These are phyloP conservation scores for Gaertneriomyces sp. DNA, from an alignment of 192 early-diverging fungal species.

Conservation along the genomic window DNA sequence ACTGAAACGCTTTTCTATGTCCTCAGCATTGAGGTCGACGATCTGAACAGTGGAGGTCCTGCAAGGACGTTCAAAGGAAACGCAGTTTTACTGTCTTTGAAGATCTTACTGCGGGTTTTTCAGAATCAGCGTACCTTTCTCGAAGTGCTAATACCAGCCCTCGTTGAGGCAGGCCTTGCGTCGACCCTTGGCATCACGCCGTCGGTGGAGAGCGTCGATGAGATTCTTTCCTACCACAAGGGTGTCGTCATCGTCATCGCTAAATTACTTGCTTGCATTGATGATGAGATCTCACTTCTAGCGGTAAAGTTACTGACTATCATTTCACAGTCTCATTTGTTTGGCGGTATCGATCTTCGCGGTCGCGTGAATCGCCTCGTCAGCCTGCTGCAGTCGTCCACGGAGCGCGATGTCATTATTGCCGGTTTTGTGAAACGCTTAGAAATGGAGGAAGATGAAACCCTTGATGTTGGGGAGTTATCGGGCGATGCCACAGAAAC, in stretches of 20 bases:
- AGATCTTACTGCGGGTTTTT: conserved; percentile 47
- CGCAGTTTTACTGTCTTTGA: conserved; percentile 36
- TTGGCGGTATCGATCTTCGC: conserved; percentile 49
- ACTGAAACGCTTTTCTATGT: conserved; percentile 68
- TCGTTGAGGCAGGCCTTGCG: conserved; percentile 41
- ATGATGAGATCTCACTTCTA: conserved; percentile 71
- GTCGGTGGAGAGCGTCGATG: conserved; percentile 70
- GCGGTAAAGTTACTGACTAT: conserved; percentile 66
- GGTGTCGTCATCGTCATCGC: conserved; percentile 71
- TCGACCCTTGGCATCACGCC: conserved; percentile 41
- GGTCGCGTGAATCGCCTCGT: conserved; percentile 68
- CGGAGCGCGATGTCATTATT: conserved; percentile 66
- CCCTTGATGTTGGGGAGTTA: too few relatives aligned
- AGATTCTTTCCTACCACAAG: conserved; percentile 69
- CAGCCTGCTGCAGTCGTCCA: conserved; percentile 59
- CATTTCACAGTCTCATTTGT: conserved; percentile 69
- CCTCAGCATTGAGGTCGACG: conserved; percentile 57
- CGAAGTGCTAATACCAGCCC: conserved; percentile 56
- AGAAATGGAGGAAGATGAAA: conserved; percentile 58
- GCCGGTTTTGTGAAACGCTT: conserved; percentile 75
- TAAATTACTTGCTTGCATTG: conserved; percentile 56
- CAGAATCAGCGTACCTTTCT: conserved; percentile 74
- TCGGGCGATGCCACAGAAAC: too few relatives aligned
- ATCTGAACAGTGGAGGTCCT: conserved; percentile 45
- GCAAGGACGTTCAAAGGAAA: conserved; percentile 13